Conservation (phyloP, 1,284 basidiomycete species). For the Papiliotrema nemorosa region DNA sequence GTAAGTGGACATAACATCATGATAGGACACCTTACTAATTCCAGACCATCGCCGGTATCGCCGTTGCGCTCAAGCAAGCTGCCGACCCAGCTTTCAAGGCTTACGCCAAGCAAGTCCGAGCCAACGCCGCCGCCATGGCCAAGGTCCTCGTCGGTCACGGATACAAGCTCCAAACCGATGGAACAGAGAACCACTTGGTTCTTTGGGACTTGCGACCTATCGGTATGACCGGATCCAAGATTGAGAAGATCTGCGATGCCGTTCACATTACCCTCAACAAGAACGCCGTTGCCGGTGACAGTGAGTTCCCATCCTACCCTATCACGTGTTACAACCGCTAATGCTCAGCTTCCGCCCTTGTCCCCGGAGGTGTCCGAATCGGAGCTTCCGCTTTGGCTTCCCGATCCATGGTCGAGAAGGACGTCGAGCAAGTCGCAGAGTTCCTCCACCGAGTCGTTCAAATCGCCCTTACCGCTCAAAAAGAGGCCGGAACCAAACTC, state of each 20-base stretch:
- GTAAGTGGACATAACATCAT: slow-evolving; percentile 51
- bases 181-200: slow-evolving; percentile 96
- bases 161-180: slow-evolving; percentile 95
- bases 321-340: background rate
- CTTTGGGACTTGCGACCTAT: slow-evolving; percentile 97
- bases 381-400: slow-evolving; percentile 94
- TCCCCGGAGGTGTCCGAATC: slow-evolving; percentile 95
- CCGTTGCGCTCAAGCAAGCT: slow-evolving; percentile 92
- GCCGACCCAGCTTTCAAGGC: slow-evolving; percentile 84
- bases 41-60: slow-evolving; percentile 91
- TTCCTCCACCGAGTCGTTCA: slow-evolving; percentile 92
- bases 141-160: slow-evolving; percentile 67
- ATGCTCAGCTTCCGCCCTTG: slow-evolving; percentile 71
- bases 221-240: slow-evolving; percentile 92
- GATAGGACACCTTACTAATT: background rate
- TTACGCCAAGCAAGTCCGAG: slow-evolving; percentile 93
- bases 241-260: slow-evolving; percentile 97
- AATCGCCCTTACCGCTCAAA: slow-evolving; percentile 79
- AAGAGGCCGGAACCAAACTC: slow-evolving; percentile 90
- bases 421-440: slow-evolving; percentile 76
- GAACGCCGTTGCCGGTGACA: slow-evolving; percentile 94
- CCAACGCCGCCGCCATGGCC: slow-evolving; percentile 76
- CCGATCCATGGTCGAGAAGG: slow-evolving; percentile 84
- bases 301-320: slow-evolving; percentile 27
- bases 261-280: slow-evolving; percentile 92